Percentiles rank a stretch among this genome's conserved stretches.
Evolutionary conservation across 2,329 filamentous ascomycete species (phyloP).

Genomic region (Aspergillus amoenus): DNA sequence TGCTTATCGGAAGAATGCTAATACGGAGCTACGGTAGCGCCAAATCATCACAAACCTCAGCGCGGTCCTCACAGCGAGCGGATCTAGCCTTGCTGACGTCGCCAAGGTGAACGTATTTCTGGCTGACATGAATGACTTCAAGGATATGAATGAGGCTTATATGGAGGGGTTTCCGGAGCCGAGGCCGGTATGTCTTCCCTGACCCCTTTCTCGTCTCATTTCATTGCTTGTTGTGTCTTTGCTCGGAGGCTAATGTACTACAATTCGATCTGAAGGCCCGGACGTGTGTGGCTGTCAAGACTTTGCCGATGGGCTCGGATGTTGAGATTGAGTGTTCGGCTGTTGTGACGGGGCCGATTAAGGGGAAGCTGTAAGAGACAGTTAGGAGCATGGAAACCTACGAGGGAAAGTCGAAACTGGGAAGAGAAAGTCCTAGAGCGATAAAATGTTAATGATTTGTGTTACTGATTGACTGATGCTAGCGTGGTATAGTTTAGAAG

Average conservation of each 20-base stretch:
- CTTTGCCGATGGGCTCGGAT: conserved; percentile 51
- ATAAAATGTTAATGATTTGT: too few species aligned
- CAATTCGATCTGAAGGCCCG: conserved; percentile 21
- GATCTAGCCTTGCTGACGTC: conserved; percentile 57
- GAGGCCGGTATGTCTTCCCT: conserved; percentile 25
- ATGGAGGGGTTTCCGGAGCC: conserved; percentile 25
- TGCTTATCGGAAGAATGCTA: neutral
- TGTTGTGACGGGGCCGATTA: conserved; percentile 24
- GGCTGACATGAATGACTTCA: conserved; percentile 63
- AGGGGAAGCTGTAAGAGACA: conserved; percentile 17
- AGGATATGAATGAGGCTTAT: conserved; percentile 79
- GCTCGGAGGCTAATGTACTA: neutral
- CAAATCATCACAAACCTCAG: conserved; percentile 55
- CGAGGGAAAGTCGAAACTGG: too few species aligned
- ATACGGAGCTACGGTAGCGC: conserved; percentile 31
- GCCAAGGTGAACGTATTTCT: conserved; percentile 68
- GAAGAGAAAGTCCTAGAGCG: too few species aligned
- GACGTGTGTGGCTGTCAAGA: conserved; percentile 53
- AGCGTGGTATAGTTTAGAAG: too few species aligned
- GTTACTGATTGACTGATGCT: too few species aligned
- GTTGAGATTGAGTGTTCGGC: conserved; percentile 57
- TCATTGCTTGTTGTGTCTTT: neutral
- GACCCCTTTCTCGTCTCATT: neutral
- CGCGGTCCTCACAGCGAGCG: conserved; percentile 60
- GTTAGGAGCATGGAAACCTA: too few species aligned